Evolutionary conservation across 2,329 filamentous ascomycete species (phyloP).

Genomic region (Penicillium fuscoglaucum): DNA sequence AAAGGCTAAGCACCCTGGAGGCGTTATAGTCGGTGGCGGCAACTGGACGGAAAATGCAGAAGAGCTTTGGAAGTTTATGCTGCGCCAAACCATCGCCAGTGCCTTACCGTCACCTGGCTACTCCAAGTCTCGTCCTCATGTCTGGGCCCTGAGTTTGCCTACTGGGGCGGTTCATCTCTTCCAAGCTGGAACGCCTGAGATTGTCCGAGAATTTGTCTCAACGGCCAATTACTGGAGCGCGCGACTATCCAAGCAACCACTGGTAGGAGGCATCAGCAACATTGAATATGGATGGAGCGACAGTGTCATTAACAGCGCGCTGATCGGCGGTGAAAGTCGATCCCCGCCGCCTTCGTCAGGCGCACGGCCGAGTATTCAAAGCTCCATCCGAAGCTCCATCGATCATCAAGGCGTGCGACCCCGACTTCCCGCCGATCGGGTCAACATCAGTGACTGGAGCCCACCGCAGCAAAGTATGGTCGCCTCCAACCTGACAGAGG

Average conservation of each 20-base stretch:
- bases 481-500: constrained; percentile 72
- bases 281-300: constrained; percentile 98
- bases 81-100: constrained; percentile 89
- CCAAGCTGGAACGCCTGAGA: constrained; percentile 92
- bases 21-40: constrained; percentile 81
- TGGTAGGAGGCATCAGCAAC: constrained; percentile 91
- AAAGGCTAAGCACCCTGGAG: constrained; percentile 61
- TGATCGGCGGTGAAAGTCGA: constrained; percentile 56
- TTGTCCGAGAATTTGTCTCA: constrained; percentile 88
- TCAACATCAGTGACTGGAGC: constrained; percentile 82
- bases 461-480: constrained; percentile 90
- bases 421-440: constrained; percentile 79
- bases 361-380: constrained; percentile 57
- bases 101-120: constrained; percentile 88
- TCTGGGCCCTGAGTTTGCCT: constrained; percentile 90
- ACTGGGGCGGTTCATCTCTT: constrained; percentile 97
- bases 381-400: constrained; percentile 64
- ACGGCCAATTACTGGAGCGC: constrained; percentile 99
- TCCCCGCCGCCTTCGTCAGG: constrained; percentile 37
- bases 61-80: constrained; percentile 78
- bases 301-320: constrained; percentile 73
- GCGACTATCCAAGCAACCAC: constrained; percentile 85
- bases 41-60: constrained; percentile 99
- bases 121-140: constrained; percentile 83
- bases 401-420: constrained; percentile 64